Percentiles rank a stretch among this genome's conserved stretches.
These are phyloP conservation scores for Diddensiella transvaalensis DNA, from an alignment of 805 yeast genomes.

Conservation along the genomic window DNA sequence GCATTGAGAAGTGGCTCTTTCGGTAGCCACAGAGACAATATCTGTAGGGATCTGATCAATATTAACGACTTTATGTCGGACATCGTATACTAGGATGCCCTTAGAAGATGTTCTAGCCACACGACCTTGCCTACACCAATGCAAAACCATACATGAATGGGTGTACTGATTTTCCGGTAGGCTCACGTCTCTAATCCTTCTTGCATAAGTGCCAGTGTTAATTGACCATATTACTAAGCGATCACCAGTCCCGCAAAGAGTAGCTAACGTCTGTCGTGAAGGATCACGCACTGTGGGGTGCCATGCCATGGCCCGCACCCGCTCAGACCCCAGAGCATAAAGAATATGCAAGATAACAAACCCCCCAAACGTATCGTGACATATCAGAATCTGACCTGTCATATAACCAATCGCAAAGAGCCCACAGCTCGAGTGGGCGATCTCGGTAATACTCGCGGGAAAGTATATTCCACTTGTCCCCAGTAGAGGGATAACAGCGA, in stretches of 20 bases:
- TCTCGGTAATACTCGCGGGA: constrained; percentile 1
- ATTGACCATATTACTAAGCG: constrained; percentile 2
- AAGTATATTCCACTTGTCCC: not conserved
- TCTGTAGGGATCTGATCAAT: not conserved
- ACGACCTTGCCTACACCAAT: not conserved
- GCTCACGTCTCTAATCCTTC: constrained; percentile 1
- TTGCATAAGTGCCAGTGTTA: not conserved
- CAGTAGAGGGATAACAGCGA: not conserved
- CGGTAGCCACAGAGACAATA: not conserved
- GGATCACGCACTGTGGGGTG: constrained; percentile 1
- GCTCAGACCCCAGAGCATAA: not conserved
- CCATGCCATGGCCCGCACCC: constrained; percentile 2
- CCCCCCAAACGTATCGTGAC: constrained; percentile 1
- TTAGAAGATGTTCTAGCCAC: not conserved
- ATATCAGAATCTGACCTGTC: constrained; percentile 2
- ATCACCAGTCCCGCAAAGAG: not conserved
- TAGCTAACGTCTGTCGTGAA: constrained; percentile 5
- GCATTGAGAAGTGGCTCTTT: not conserved
- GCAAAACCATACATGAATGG: not conserved
- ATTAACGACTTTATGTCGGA: not conserved
- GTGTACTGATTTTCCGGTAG: not conserved
- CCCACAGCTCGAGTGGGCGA: constrained; percentile 1
- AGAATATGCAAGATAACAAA: constrained; percentile 1
- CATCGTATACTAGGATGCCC: constrained; percentile 2
- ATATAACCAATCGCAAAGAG: constrained; percentile 3